Evolutionary conservation across 2,329 filamentous ascomycete genomes (phyloP).

Genomic region (Penicillium sp.): DNA sequence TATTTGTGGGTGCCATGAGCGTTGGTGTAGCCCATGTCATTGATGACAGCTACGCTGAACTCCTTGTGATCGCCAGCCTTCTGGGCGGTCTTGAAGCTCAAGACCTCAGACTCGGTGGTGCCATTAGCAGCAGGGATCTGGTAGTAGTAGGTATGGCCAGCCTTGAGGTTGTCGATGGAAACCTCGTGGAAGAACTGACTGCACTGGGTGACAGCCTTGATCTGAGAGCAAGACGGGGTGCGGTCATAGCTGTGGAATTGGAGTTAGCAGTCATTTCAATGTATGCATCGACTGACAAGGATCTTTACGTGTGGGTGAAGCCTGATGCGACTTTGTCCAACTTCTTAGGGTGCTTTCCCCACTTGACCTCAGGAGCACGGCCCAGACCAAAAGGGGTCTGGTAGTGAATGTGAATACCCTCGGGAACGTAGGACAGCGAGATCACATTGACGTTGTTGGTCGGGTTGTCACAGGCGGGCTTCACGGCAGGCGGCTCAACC

Average conservation of each 20-base stretch:
- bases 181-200: conserved; percentile 57
- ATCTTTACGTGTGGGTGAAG: conserved; percentile 43
- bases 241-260: conserved; percentile 49
- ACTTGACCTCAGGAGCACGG: conserved; percentile 46
- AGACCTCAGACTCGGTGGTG: conserved; percentile 50
- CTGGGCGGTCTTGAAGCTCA: conserved; percentile 52
- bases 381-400: conserved; percentile 58
- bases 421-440: conserved; percentile 50
- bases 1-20: conserved; percentile 52
- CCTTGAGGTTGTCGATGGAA: conserved; percentile 43
- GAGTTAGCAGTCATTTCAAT: neutral
- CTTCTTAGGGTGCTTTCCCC: conserved; percentile 41
- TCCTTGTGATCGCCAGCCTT: conserved; percentile 45
- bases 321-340: conserved; percentile 44
- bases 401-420: conserved; percentile 56
- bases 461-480: conserved; percentile 45
- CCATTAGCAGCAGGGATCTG: conserved; percentile 53
- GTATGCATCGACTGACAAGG: neutral
- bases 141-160: conserved; percentile 56
- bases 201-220: conserved; percentile 52
- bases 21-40: conserved; percentile 59
- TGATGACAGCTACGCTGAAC: conserved; percentile 53
- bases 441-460: conserved; percentile 59
- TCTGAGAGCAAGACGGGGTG: conserved; percentile 52
- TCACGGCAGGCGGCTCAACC: conserved; percentile 54